Base-by-base conservation (phyloP, 73 alveolate species). In the Paramecium primaurelia region DNA sequence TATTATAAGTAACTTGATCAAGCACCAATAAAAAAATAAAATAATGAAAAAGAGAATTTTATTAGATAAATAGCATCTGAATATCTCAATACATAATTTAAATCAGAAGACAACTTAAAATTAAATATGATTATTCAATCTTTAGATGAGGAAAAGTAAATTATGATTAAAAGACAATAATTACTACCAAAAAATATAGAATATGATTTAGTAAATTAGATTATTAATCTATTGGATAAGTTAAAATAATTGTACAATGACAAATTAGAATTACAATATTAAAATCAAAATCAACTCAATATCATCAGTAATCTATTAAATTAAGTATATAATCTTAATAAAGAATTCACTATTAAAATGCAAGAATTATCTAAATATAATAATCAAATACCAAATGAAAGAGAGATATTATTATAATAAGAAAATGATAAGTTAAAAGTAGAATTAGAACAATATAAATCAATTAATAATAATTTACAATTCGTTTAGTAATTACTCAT, bases 221-320 rank as follows among this genome's bases (percentile, higher is more conserved):
- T 25, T 49, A 28, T 80, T 26, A 25, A 80, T 32, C 32, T 80
- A 80, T 45, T 80, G 44, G 91, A 80, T 40, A 80, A 44, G 58
- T 80, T 80, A 49, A 80, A 80, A 47, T 47, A 44, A 80, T 80
- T 80, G 30, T 80, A 80, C 58, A 47, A 80, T n/a, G 91, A 80
- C 8, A 80, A 80, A 47, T 28, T 80, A 80, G 75, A 42, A 32
- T 28, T 80, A 44, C 42, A 80, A 80, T 25, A 47, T 20, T 4
- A 80, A 22, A 80, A 80, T 49, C 47, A 40, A 42, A 28, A 40
- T 20, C 38, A 80, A 80, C 58, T 45, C 44, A 32, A 47, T 32
- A 49, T 80, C 22, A 80, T 80, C 16, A 80, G 77, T 22, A 45
- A 30, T 22, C 91, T 80, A 4, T 47, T 80, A 45, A 80, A 45